These are phyloP conservation scores for Termitomyces sp. DNA, from an alignment of 1,284 basidiomycete species.

Conservation along the genomic window DNA sequence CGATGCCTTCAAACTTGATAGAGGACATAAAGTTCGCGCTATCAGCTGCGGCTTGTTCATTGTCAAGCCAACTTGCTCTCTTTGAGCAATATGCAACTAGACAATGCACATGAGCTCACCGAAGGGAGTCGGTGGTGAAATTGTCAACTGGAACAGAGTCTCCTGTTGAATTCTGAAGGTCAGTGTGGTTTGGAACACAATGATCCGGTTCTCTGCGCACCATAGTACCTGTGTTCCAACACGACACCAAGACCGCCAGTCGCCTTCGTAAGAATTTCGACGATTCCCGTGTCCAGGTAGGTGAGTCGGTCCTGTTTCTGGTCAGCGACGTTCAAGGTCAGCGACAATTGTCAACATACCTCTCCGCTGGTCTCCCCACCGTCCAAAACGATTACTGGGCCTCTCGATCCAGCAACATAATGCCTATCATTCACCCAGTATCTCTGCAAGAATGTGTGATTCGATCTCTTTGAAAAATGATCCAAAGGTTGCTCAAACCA, in stretches of 20 bases:
- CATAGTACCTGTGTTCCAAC: slow-evolving; percentile 87
- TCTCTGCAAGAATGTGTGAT: slow-evolving; percentile 62
- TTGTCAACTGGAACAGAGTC: slow-evolving; percentile 75
- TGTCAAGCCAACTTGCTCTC: slow-evolving; percentile 74
- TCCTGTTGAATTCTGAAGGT: slow-evolving; percentile 48
- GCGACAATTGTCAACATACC: slow-evolving; percentile 21
- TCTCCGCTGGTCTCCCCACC: slow-evolving; percentile 82
- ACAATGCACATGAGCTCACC: slow-evolving; percentile 27
- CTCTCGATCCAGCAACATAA: slow-evolving; percentile 67
- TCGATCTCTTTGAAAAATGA: slow-evolving; percentile 54
- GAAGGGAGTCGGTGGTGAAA: slow-evolving; percentile 76
- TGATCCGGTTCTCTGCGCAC: slow-evolving; percentile 27
- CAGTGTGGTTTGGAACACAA: not conserved
- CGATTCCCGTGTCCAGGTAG: slow-evolving; percentile 80
- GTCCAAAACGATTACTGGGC: slow-evolving; percentile 79
- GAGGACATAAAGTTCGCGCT: slow-evolving; percentile 86
- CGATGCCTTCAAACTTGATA: slow-evolving; percentile 71
- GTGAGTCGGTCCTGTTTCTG: slow-evolving; percentile 47
- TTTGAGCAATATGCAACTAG: not conserved
- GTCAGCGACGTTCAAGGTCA: not conserved
- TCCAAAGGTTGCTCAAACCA: slow-evolving; percentile 86
- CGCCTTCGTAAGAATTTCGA: slow-evolving; percentile 77
- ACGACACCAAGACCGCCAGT: slow-evolving; percentile 86
- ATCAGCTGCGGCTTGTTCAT: slow-evolving; percentile 88
- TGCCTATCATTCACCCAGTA: slow-evolving; percentile 90